Evolutionary conservation across 139 green algal genomes (phyloP).

Genomic region (Tetradesmus obliquus): DNA sequence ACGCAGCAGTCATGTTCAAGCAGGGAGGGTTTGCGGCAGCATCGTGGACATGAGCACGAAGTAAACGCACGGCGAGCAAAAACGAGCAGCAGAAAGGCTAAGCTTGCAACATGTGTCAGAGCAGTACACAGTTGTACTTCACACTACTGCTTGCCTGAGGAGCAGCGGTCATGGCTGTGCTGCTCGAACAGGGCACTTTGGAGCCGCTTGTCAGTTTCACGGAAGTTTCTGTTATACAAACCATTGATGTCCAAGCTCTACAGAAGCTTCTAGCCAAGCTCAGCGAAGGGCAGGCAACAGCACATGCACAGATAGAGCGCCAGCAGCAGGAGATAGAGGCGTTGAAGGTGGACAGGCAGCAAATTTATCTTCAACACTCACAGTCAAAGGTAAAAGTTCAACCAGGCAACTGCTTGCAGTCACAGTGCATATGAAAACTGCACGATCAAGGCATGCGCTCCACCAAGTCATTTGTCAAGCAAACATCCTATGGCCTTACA

Average conservation of each 20-base stretch:
- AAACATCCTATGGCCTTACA: too few relatives aligned
- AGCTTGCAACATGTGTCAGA: background rate
- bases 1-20: background rate
- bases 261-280: background rate
- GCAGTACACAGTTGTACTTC: background rate
- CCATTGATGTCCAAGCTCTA: background rate
- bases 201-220: background rate
- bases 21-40: background rate
- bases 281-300: background rate
- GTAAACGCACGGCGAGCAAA: background rate
- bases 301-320: background rate
- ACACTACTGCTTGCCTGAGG: background rate
- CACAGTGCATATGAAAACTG: too few relatives aligned
- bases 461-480: too few relatives aligned
- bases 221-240: constrained; percentile 15
- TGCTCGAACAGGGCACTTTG: background rate
- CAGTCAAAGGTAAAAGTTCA: too few relatives aligned
- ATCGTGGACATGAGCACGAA: background rate
- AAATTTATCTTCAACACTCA: background rate
- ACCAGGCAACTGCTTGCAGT: too few relatives aligned
- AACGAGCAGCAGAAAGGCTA: background rate
- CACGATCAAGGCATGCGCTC: too few relatives aligned
- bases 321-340: constrained; percentile 2
- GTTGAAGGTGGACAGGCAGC: background rate
- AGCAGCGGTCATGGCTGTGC: background rate